These are phyloP conservation scores for Acacia acuminata DNA, from an alignment of 306 rosid genomes.

Conservation along the genomic window DNA sequence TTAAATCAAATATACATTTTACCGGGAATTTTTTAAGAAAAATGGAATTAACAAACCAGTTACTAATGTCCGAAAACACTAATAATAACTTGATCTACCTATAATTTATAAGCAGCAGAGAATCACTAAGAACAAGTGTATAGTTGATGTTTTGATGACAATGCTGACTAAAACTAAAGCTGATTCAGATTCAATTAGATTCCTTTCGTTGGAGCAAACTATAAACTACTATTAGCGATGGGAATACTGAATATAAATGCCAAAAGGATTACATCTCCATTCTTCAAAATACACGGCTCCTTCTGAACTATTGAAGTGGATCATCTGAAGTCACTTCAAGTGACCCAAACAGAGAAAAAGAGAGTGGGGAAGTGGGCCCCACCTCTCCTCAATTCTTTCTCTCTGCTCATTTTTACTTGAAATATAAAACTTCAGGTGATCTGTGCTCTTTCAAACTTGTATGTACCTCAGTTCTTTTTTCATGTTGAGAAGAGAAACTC, in stretches of 20 bases:
- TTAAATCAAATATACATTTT: not conserved
- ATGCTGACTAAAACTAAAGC: not conserved
- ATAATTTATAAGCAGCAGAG: not conserved
- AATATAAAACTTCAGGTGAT: not conserved
- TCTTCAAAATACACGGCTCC: slow-evolving; percentile 9
- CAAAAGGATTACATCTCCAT: slow-evolving; percentile 21
- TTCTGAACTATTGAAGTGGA: not conserved
- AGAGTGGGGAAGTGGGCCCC: not conserved
- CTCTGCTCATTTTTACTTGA: not conserved
- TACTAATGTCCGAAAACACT: not conserved
- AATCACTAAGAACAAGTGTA: not conserved
- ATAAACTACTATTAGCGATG: not conserved
- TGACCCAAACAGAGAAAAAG: not conserved
- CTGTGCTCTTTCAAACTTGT: not conserved
- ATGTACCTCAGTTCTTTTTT: not conserved
- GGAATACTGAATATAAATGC: not conserved
- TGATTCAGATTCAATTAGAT: not conserved
- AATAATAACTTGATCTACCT: not conserved
- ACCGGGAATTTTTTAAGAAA: not conserved
- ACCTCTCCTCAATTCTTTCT: not conserved
- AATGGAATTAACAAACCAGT: not conserved
- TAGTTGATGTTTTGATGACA: not conserved
- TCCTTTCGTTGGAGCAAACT: not conserved
- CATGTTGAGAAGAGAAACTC: slow-evolving; percentile 7
- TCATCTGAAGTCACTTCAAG: not conserved